Conservation (phyloP, 768 basidiomycete genomes). For the Sporobolomyces phaffii region DNA sequence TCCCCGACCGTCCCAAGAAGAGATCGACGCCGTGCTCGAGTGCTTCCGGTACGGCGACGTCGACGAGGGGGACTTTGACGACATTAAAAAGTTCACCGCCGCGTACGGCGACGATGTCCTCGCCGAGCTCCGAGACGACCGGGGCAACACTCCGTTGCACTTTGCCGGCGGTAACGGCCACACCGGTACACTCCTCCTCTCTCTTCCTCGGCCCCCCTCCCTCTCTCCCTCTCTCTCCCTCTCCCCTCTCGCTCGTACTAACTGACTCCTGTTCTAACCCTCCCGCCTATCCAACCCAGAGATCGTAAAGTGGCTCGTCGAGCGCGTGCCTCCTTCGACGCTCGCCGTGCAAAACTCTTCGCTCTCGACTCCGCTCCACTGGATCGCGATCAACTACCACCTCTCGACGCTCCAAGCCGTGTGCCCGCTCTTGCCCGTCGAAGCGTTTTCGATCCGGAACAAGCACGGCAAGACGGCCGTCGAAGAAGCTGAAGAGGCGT, state of each 20-base stretch:
- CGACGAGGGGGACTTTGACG: slow-evolving; percentile 40
- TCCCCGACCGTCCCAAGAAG: slow-evolving; percentile 26
- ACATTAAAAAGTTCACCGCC: slow-evolving; percentile 36
- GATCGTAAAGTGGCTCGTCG: slow-evolving; percentile 32
- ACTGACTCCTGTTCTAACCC: not conserved
- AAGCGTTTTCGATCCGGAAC: slow-evolving; percentile 23
- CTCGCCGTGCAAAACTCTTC: slow-evolving; percentile 27
- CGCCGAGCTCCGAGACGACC: slow-evolving; percentile 39
- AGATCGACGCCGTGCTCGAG: slow-evolving; percentile 42
- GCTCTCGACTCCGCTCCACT: slow-evolving; percentile 36
- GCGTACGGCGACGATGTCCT: slow-evolving; percentile 35
- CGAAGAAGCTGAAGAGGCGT: slow-evolving; percentile 36
- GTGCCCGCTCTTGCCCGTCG: slow-evolving; percentile 31
- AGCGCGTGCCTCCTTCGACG: slow-evolving; percentile 13
- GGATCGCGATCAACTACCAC: slow-evolving; percentile 38
- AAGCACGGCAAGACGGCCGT: slow-evolving; percentile 36
- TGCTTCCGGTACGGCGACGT: slow-evolving; percentile 43
- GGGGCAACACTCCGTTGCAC: slow-evolving; percentile 43
- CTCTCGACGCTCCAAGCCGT: slow-evolving; percentile 29
- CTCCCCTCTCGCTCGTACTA: not conserved
- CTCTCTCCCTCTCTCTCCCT: too few species aligned
- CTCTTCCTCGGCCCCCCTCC: too few species aligned
- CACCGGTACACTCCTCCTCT: slow-evolving; percentile 29
- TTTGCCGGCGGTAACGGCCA: slow-evolving; percentile 44
- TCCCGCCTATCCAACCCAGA: slow-evolving; percentile 5